These are phyloP conservation scores for Arxiozyma slooffiae DNA, from an alignment of 1,139 yeast genomes.

Conservation along the genomic window DNA sequence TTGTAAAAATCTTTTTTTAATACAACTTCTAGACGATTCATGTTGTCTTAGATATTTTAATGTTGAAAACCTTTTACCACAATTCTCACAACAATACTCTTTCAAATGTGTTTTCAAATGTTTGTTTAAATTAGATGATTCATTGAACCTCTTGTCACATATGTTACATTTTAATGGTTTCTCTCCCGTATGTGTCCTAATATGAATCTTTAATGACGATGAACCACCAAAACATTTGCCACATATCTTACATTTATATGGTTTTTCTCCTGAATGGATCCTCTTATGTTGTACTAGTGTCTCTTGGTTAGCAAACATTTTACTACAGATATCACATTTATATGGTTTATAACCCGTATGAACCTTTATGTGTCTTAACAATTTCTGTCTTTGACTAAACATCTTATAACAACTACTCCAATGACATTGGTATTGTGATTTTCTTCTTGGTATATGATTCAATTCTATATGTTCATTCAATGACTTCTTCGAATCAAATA, in stretches of 20 bases:
- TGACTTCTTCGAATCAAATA: conserved; percentile 45
- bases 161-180: conserved; percentile 78
- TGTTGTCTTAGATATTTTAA: conserved; percentile 12
- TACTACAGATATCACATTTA: conserved; percentile 55
- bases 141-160: conserved; percentile 79
- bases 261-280: conserved; percentile 87
- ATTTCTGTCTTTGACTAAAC: conserved; percentile 77
- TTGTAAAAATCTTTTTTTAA: background rate
- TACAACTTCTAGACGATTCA: background rate
- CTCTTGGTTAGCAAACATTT: conserved; percentile 50
- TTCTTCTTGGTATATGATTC: conserved; percentile 66
- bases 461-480: conserved; percentile 61
- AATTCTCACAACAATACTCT: conserved; percentile 40
- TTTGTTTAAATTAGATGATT: conserved; percentile 77
- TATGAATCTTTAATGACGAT: conserved; percentile 52
- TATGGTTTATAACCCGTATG: conserved; percentile 82
- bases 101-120: conserved; percentile 67
- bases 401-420: conserved; percentile 76
- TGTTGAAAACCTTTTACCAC: conserved; percentile 43
- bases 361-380: conserved; percentile 73
- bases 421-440: conserved; percentile 55
- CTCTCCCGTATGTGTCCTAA: conserved; percentile 84
- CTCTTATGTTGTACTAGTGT: conserved; percentile 59
- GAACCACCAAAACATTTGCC: conserved; percentile 53
- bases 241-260: conserved; percentile 57